Percentiles rank a stretch among this genome's conserved stretches.
Conservation (phyloP, 371 early-diverging fungal species). For the Mucor saturninus region DNA sequence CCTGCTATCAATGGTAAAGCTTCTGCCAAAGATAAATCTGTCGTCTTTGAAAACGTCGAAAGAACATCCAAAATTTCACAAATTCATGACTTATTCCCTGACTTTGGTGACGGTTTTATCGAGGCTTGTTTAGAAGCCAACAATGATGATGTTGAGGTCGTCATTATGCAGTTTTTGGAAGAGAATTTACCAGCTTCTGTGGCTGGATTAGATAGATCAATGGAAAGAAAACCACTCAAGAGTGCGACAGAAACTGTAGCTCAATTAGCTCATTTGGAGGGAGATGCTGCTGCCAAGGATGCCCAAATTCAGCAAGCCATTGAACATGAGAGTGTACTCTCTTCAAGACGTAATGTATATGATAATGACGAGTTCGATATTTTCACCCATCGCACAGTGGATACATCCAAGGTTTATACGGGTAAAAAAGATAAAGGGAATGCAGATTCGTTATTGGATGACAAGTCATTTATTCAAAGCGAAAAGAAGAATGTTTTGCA, state of each 20-base stretch:
- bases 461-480: constrained; percentile 59
- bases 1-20: constrained; percentile 7
- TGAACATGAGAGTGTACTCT: constrained; percentile 43
- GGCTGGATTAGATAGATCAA: constrained; percentile 65
- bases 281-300: constrained; percentile 7
- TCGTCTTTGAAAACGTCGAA: constrained; percentile 2
- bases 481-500: constrained; percentile 68
- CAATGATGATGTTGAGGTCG: constrained; percentile 67
- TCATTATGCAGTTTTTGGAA: constrained; percentile 80
- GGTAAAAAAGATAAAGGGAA: constrained; percentile 73
- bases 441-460: constrained; percentile 43
- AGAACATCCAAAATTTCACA: constrained; percentile 61
- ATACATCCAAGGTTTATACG: constrained; percentile 65
- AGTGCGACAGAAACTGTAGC: not conserved
- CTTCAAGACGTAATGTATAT: constrained; percentile 78
- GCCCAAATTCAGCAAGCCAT: not conserved
- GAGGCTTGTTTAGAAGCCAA: constrained; percentile 79
- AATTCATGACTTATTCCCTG: constrained; percentile 84
- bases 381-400: constrained; percentile 63
- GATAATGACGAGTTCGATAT: constrained; percentile 94
- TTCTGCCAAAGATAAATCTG: constrained; percentile 20
- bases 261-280: constrained; percentile 10
- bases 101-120: constrained; percentile 87
- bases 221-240: constrained; percentile 46
- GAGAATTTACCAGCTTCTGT: constrained; percentile 70